phyloP scores from a whole-genome alignment of 2,329 filamentous ascomycete genomes.

The Rhynchosporium graminicola region DNA sequence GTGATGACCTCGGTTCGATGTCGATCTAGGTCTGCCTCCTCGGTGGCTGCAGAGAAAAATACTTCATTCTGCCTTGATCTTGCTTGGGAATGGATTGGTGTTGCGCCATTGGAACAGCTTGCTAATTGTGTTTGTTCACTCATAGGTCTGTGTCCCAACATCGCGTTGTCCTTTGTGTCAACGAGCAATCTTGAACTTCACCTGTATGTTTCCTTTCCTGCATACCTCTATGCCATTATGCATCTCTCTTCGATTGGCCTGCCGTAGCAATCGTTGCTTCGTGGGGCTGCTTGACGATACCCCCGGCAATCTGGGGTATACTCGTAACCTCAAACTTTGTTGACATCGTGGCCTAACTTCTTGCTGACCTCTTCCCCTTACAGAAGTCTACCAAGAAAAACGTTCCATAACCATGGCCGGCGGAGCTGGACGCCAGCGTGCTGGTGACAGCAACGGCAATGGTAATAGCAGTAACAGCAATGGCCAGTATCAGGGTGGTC shows the following conservation, averaged over 20 bases:
- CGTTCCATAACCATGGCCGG: conserved; percentile 23
- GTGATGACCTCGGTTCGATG: background rate
- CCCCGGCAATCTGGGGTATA: background rate
- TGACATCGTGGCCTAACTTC: background rate
- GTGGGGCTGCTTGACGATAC: background rate
- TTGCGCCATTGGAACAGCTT: background rate
- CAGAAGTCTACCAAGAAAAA: conserved; percentile 10
- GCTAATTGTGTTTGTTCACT: background rate
- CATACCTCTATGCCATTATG: background rate
- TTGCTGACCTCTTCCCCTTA: background rate
- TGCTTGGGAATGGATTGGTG: background rate
- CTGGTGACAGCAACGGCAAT: conserved; percentile 4
- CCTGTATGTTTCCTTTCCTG: background rate
- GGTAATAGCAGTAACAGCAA: background rate
- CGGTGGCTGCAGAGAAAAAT: background rate
- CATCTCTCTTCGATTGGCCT: background rate
- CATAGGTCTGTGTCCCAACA: conserved; percentile 12
- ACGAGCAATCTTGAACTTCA: conserved; percentile 5
- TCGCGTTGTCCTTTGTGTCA: conserved; percentile 6
- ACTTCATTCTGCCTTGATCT: background rate
- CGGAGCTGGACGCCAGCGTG: conserved; percentile 21
- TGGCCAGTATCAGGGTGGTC: conserved; percentile 11
- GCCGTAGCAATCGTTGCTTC: background rate
- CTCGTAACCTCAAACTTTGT: background rate
- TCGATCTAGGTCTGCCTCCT: background rate